These are phyloP conservation scores for Arthrobotrys musiformis DNA, from an alignment of 2,329 filamentous ascomycete genomes.

Conservation along the genomic window DNA sequence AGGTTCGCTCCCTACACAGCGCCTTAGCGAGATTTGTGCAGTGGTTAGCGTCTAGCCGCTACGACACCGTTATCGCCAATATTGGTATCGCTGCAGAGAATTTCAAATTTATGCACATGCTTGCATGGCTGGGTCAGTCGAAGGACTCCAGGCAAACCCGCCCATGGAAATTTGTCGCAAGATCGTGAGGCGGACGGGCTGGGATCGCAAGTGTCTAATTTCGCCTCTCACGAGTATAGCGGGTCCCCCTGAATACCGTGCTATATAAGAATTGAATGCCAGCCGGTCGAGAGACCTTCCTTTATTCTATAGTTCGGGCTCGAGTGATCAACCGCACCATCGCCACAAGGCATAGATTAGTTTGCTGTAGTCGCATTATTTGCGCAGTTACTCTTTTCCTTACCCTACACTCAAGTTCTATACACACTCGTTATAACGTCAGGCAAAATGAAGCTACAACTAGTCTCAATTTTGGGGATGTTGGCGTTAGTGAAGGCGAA, in stretches of 20 bases:
- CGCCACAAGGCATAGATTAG: neutral
- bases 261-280: constrained; percentile 9
- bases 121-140: neutral
- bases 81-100: neutral
- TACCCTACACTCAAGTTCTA: neutral
- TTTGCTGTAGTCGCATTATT: neutral
- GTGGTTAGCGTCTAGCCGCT: constrained; percentile 11
- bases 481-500: neutral
- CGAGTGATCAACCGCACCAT: neutral
- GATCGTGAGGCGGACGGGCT: neutral
- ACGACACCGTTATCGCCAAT: neutral
- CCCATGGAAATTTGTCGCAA: neutral
- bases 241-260: neutral
- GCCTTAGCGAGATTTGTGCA: constrained; percentile 5
- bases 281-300: neutral
- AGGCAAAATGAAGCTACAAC: constrained; percentile 10
- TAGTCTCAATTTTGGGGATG: constrained; percentile 2
- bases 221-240: neutral
- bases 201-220: neutral
- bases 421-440: neutral
- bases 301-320: neutral
- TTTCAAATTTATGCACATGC: neutral
- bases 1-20: neutral
- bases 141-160: neutral
- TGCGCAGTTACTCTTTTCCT: neutral